Percentiles rank a stretch among this genome's conserved stretches.
These are phyloP conservation scores for Ophiosphaerella narmari DNA, from an alignment of 2,329 filamentous ascomycete species.

Conservation along the genomic window DNA sequence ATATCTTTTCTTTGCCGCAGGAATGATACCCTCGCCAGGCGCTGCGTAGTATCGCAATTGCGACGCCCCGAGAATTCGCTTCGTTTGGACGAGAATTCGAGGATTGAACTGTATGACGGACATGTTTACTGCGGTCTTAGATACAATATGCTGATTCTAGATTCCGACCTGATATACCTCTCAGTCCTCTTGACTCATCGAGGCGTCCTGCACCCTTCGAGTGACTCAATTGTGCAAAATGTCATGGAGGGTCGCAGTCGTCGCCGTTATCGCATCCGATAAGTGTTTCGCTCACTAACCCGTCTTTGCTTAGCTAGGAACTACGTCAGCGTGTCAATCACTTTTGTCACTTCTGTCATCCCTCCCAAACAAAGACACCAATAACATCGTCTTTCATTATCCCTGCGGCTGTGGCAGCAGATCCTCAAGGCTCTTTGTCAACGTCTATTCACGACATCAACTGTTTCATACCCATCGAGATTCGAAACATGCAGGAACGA, in stretches of 20 bases:
- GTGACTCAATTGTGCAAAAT: constrained; percentile 5
- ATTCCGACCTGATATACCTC: background rate
- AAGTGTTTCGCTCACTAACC: constrained; percentile 21
- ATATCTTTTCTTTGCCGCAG: constrained; percentile 85
- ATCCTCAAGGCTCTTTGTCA: no score
- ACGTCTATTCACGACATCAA: no score
- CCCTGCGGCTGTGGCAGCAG: no score
- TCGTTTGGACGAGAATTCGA: constrained; percentile 32
- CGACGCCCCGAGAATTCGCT: constrained; percentile 24
- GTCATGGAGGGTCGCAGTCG: constrained; percentile 5
- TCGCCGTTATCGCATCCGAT: background rate
- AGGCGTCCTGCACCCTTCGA: constrained; percentile 22
- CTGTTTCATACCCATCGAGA: no score
- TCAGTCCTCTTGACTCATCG: constrained; percentile 11
- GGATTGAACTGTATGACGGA: constrained; percentile 36
- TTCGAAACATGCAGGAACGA: no score
- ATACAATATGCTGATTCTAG: no score
- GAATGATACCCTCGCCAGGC: constrained; percentile 64
- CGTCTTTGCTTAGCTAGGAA: background rate
- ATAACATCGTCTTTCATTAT: no score
- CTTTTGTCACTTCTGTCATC: background rate
- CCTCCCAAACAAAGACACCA: no score
- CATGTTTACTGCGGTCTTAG: constrained; percentile 20
- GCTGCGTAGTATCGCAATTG: constrained; percentile 63
- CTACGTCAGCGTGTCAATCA: background rate